Evolutionary conservation across 208 protist species (phyloP).

Genomic region (Wallacemonas rigidus): DNA sequence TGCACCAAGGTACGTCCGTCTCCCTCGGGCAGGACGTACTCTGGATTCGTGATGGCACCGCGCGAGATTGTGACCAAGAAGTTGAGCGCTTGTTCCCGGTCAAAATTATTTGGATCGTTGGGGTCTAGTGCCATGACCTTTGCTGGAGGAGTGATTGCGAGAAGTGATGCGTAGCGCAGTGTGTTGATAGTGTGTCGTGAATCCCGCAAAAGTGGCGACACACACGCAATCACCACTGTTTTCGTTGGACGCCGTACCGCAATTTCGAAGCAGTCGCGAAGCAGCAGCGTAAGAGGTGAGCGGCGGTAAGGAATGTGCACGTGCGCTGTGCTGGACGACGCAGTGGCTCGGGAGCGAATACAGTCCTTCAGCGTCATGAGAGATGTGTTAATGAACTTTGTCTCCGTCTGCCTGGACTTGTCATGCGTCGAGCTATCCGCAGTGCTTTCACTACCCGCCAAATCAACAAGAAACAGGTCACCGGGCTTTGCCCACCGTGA

Average conservation of each 20-base stretch:
- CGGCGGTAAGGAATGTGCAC: conserved; percentile 90
- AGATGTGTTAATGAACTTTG: conserved; percentile 93
- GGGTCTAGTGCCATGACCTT: conserved; percentile 75
- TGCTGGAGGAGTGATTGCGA: conserved; percentile 72
- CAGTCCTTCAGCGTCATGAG: conserved; percentile 93
- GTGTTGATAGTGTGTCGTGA: conserved; percentile 89
- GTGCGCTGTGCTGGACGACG: conserved; percentile 73
- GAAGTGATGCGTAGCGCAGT: conserved; percentile 83
- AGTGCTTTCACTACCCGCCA: conserved; percentile 91
- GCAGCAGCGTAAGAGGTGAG: conserved; percentile 83
- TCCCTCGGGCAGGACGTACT: conserved; percentile 82
- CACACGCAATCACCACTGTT: conserved; percentile 91
- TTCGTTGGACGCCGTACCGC: conserved; percentile 85
- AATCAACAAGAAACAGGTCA: conserved; percentile 85
- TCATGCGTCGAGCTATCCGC: conserved; percentile 88
- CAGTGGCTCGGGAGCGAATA: conserved; percentile 75
- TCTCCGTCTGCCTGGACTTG: conserved; percentile 74
- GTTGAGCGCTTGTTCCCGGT: conserved; percentile 69
- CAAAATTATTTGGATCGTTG: conserved; percentile 83
- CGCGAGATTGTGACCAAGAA: conserved; percentile 66
- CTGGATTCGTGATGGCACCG: conserved; percentile 62
- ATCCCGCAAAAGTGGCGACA: conserved; percentile 88
- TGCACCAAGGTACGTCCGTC: conserved; percentile 88
- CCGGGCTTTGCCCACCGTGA: conserved; percentile 85
- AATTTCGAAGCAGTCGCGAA: conserved; percentile 92